A percentile compares a stretch with the other conserved stretches of the same genome.
phyloP scores from a whole-genome alignment of 345 rosid species.

The Citrus unshiu region DNA sequence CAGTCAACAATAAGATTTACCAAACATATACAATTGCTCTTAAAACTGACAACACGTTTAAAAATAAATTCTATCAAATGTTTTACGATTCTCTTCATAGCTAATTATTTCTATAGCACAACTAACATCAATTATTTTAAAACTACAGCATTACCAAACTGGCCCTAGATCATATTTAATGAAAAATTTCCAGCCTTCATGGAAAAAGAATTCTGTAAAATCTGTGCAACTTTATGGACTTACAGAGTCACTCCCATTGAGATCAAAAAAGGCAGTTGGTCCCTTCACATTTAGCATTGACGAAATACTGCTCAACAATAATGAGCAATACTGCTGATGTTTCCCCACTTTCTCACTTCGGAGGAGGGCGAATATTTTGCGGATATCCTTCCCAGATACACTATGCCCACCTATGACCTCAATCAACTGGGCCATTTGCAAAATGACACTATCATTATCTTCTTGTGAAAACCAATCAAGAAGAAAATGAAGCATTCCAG shows the following conservation, averaged over 20 bases:
- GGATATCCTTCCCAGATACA: slow-evolving; percentile 96
- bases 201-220: neutral
- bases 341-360: slow-evolving; percentile 90
- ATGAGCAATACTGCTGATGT: slow-evolving; percentile 75
- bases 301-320: slow-evolving; percentile 68
- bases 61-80: too few species aligned
- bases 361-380: slow-evolving; percentile 90
- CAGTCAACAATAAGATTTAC: too few species aligned
- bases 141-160: too few species aligned
- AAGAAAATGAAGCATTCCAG: slow-evolving; percentile 91
- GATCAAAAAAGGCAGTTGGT: slow-evolving; percentile 90
- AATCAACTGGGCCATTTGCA: slow-evolving; percentile 81
- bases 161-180: neutral
- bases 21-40: too few species aligned
- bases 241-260: slow-evolving; percentile 86
- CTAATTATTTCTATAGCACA: too few species aligned
- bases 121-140: too few species aligned
- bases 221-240: slow-evolving; percentile 28
- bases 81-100: too few species aligned
- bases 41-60: too few species aligned
- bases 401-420: slow-evolving; percentile 97
- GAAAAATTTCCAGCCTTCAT: neutral
- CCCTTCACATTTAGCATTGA: slow-evolving; percentile 98
- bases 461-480: slow-evolving; percentile 94
- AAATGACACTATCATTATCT: slow-evolving; percentile 61